Evolutionary conservation across 139 green algal species (phyloP).

Genomic region (Medakamo hakoo): DNA sequence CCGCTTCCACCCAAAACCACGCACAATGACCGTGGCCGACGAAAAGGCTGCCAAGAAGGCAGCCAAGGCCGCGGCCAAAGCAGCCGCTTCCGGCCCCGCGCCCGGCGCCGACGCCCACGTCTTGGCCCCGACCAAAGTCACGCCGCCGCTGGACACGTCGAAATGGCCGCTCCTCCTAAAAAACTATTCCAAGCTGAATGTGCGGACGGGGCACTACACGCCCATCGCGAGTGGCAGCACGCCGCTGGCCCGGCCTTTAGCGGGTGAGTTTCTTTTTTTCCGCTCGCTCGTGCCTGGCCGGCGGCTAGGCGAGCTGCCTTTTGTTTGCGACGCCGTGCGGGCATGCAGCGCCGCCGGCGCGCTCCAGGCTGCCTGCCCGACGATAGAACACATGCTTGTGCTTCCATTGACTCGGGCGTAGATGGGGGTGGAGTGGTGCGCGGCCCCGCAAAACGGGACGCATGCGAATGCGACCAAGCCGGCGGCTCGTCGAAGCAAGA

Average conservation of each 20-base stretch:
- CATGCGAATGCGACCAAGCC: no score
- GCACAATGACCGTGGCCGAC: no score
- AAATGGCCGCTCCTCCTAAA: slow-evolving; percentile 95
- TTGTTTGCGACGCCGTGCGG: background rate
- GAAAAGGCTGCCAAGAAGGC: no score
- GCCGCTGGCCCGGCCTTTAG: slow-evolving; percentile 65
- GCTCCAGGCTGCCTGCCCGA: background rate
- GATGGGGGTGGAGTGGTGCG: no score
- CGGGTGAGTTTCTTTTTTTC: slow-evolving; percentile 2
- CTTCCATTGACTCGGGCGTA: no score
- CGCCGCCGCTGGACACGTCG: slow-evolving; percentile 71
- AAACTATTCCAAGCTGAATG: slow-evolving; percentile 86
- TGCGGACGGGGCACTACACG: slow-evolving; percentile 95
- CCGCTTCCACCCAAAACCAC: no score
- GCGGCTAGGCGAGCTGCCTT: background rate
- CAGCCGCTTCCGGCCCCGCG: no score
- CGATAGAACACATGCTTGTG: no score
- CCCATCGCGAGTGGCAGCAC: slow-evolving; percentile 85
- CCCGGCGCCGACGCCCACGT: slow-evolving; percentile 7
- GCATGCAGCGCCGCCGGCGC: background rate
- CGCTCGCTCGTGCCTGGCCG: no score
- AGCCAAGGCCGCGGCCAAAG: no score
- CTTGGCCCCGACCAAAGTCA: slow-evolving; percentile 32
- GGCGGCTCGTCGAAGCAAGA: no score
- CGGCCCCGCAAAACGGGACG: no score